A percentile compares a stretch with the other conserved stretches of the same genome.
phyloP scores from a whole-genome alignment of 2,329 filamentous ascomycete genomes.

The Fusarium equiseti region DNA sequence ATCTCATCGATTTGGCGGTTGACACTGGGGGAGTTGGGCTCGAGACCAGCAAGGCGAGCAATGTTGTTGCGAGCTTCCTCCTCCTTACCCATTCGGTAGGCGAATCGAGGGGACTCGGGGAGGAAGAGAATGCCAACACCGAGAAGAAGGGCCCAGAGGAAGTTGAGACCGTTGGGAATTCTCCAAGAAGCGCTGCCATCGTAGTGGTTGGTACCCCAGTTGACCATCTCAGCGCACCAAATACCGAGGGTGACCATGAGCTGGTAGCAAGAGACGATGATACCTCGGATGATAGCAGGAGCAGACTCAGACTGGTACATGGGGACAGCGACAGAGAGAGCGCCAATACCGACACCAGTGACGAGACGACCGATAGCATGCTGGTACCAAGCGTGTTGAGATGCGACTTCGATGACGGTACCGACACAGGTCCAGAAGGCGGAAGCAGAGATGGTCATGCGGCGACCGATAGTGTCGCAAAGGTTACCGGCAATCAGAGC shows the following conservation, averaged over 20 bases:
- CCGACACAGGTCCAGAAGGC: slow-evolving; percentile 73
- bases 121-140: slow-evolving; percentile 64
- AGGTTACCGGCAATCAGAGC: slow-evolving; percentile 70
- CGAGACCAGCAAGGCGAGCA: slow-evolving; percentile 59
- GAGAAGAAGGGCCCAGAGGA: slow-evolving; percentile 66
- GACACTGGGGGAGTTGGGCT: slow-evolving; percentile 55
- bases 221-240: slow-evolving; percentile 68
- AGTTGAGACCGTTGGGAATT: slow-evolving; percentile 69
- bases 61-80: slow-evolving; percentile 64
- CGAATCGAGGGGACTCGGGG: slow-evolving; percentile 67
- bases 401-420: slow-evolving; percentile 73
- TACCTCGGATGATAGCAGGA: slow-evolving; percentile 72
- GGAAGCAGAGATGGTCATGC: slow-evolving; percentile 71
- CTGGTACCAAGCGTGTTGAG: slow-evolving; percentile 69
- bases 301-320: slow-evolving; percentile 78
- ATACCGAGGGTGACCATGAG: slow-evolving; percentile 78
- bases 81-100: slow-evolving; percentile 59
- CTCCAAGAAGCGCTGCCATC: slow-evolving; percentile 68
- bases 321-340: slow-evolving; percentile 72
- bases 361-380: slow-evolving; percentile 73
- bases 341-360: slow-evolving; percentile 75
- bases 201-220: slow-evolving; percentile 68
- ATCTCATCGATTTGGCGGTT: slow-evolving; percentile 65
- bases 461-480: slow-evolving; percentile 71
- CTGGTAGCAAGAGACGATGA: slow-evolving; percentile 74